Percentiles rank a stretch among this genome's conserved stretches.
Conservation (phyloP, 2,329 filamentous ascomycete species). For the Penicillium palitans region DNA sequence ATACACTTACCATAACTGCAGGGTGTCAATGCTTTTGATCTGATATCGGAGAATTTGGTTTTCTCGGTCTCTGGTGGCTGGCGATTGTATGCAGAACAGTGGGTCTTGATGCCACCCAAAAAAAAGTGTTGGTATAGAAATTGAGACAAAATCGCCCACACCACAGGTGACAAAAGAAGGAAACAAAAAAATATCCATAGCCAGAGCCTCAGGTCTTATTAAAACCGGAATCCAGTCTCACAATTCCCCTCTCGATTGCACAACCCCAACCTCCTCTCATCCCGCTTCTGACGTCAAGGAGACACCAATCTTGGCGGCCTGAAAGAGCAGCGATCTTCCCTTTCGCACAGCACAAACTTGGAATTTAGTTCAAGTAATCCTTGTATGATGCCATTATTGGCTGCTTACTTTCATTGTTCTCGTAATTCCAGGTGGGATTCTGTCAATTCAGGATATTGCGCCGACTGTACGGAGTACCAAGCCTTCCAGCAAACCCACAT, state of each 20-base stretch:
- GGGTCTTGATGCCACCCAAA: slow-evolving; percentile 6
- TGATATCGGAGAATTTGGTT: slow-evolving; percentile 1
- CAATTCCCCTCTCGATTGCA: slow-evolving; percentile 1
- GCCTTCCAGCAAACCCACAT: background rate
- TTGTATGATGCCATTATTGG: background rate
- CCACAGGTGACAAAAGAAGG: background rate
- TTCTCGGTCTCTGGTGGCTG: background rate
- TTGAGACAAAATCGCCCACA: background rate
- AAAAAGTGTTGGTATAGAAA: background rate
- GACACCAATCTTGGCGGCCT: slow-evolving; percentile 17
- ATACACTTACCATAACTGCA: slow-evolving; percentile 11
- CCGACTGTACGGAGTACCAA: background rate
- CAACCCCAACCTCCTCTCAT: slow-evolving; percentile 16
- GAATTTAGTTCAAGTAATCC: background rate
- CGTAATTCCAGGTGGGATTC: background rate
- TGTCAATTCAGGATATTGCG: background rate
- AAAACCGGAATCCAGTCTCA: background rate
- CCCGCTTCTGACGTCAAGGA: slow-evolving; percentile 25
- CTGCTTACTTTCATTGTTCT: background rate
- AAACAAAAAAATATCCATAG: background rate
- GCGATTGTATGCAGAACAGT: slow-evolving; percentile 5
- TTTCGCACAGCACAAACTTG: slow-evolving; percentile 13
- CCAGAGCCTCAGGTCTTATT: slow-evolving; percentile 6
- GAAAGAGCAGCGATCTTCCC: slow-evolving; percentile 18
- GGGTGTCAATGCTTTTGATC: background rate